Evolutionary conservation across 148 eudicot genomes (phyloP).

Genomic region (Euryodendron excelsum): DNA sequence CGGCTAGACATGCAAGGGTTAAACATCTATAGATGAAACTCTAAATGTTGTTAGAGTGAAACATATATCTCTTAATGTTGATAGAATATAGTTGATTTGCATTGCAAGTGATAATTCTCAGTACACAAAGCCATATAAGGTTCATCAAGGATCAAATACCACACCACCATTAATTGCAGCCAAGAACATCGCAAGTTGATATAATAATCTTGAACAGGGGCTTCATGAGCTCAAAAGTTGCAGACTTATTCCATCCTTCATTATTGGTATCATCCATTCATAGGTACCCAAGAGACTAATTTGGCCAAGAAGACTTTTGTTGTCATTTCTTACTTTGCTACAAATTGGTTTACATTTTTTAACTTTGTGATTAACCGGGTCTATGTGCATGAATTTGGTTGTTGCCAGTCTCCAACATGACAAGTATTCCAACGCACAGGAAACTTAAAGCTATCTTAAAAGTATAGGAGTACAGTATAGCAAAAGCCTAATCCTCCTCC

Average conservation of each 20-base stretch:
- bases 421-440: not conserved
- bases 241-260: conserved; percentile 1
- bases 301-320: not conserved
- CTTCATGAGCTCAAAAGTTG: not conserved
- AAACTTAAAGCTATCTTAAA: not conserved
- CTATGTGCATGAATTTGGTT: not conserved
- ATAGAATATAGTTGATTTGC: not conserved
- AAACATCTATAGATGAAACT: not conserved
- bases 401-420: not conserved
- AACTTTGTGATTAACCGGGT: not conserved
- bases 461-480: not conserved
- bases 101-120: conserved; percentile 3
- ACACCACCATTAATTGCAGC: not conserved
- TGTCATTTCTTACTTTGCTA: not conserved
- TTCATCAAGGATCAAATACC: not conserved
- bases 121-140: not conserved
- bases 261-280: not conserved
- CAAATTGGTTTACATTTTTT: not conserved
- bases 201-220: not conserved
- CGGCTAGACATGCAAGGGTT: not conserved
- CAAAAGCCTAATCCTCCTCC: not conserved
- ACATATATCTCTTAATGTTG: not conserved
- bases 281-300: not conserved
- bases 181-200: not conserved
- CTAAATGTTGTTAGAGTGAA: not conserved